These are phyloP conservation scores for Tricharina praecox DNA, from an alignment of 495 filamentous ascomycete genomes.

Conservation along the genomic window DNA sequence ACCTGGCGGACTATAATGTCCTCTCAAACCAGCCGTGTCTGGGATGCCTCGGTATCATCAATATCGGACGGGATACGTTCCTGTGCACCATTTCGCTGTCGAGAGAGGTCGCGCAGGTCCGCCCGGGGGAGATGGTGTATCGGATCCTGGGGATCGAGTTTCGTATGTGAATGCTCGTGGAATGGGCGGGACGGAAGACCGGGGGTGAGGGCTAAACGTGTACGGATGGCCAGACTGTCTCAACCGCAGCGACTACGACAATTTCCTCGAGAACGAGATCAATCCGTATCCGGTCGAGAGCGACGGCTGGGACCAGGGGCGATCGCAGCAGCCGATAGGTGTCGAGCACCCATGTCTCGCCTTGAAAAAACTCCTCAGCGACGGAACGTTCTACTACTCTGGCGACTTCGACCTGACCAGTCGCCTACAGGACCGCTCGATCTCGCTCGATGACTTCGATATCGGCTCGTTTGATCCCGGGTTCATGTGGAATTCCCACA, in stretches of 20 bases:
- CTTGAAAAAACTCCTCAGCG: conserved; percentile 74
- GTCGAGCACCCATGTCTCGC: conserved; percentile 78
- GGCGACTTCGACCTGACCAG: conserved; percentile 93
- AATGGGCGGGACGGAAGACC: too few relatives aligned
- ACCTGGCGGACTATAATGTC: conserved; percentile 56
- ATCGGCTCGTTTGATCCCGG: conserved; percentile 72
- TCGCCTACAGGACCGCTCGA: conserved; percentile 75
- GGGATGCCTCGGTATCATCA: conserved; percentile 81
- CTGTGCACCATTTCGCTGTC: conserved; percentile 75
- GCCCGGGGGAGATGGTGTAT: conserved; percentile 75
- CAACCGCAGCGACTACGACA: conserved; percentile 67
- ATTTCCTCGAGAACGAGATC: conserved; percentile 42
- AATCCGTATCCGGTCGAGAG: conserved; percentile 37
- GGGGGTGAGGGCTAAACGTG: too few relatives aligned
- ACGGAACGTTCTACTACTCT: conserved; percentile 97
- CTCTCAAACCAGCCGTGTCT: conserved; percentile 58
- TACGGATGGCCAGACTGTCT: conserved; percentile 81
- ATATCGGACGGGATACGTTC: conserved; percentile 71
- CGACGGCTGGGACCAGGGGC: conserved; percentile 42
- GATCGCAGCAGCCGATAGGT: conserved; percentile 38
- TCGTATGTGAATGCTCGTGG: conserved; percentile 34
- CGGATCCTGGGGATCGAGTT: conserved; percentile 80
- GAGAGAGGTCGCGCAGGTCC: conserved; percentile 57
- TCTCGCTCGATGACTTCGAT: conserved; percentile 47
- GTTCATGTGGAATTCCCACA: conserved; percentile 95